Evolutionary conservation across 2,329 filamentous ascomycete species (phyloP).

Genomic region (Scedosporium minutisporum): DNA sequence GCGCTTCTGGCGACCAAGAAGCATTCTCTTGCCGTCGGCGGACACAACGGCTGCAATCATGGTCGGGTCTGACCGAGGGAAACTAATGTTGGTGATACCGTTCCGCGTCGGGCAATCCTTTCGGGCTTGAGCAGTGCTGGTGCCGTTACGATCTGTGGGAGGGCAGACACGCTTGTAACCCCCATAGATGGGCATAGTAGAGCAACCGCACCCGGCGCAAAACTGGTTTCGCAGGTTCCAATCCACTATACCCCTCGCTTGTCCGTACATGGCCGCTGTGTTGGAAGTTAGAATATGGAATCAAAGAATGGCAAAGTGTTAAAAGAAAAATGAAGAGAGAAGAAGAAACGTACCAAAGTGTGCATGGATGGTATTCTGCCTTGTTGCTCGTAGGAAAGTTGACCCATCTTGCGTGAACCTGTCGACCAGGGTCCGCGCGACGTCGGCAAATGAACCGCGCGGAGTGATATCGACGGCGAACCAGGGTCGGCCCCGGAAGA

Average conservation of each 20-base stretch:
- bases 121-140: constrained; percentile 39
- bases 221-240: constrained; percentile 93
- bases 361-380: constrained; percentile 50
- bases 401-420: constrained; percentile 44
- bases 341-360: constrained; percentile 42
- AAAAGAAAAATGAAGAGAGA: not conserved
- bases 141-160: constrained; percentile 50
- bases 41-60: constrained; percentile 93
- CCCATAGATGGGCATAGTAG: constrained; percentile 67
- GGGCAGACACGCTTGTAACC: constrained; percentile 77
- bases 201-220: constrained; percentile 80
- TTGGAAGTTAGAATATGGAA: not conserved
- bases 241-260: constrained; percentile 78
- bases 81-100: constrained; percentile 81
- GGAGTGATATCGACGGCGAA: constrained; percentile 88
- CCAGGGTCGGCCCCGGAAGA: constrained; percentile 70
- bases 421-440: constrained; percentile 40
- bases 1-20: constrained; percentile 76
- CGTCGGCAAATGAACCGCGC: constrained; percentile 50
- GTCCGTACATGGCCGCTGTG: constrained; percentile 64
- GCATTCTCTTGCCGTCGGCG: constrained; percentile 62
- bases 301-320: not conserved
- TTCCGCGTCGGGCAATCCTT: constrained; percentile 70
- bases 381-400: constrained; percentile 57
- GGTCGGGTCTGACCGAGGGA: constrained; percentile 86